Conservation (phyloP, 352 stramenopile genomes). For the Pythium grandisporangium region DNA sequence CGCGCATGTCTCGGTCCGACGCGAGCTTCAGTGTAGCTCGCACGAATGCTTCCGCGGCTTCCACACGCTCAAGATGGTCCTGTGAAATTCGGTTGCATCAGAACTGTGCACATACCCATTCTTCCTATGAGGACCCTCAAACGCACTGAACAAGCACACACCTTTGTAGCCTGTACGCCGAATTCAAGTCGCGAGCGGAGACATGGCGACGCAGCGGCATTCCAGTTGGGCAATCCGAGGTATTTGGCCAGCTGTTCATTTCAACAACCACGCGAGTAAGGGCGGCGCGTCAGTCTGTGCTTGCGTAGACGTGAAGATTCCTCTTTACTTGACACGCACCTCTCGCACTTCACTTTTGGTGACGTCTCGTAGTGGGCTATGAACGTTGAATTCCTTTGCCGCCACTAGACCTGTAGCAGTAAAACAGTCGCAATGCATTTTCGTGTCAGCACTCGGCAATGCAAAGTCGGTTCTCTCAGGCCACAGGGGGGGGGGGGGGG, state of each 20-base stretch:
- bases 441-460: too few species aligned
- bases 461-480: too few species aligned
- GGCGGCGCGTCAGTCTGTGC: too few species aligned
- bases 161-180: conserved; percentile 87
- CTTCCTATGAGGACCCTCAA: neutral
- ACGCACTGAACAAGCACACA: too few species aligned
- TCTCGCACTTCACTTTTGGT: conserved; percentile 87
- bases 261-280: too few species aligned
- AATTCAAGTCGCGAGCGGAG: conserved; percentile 92
- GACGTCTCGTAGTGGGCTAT: conserved; percentile 85
- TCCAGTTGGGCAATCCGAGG: conserved; percentile 93
- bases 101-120: neutral
- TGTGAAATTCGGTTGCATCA: conserved; percentile 9
- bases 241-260: conserved; percentile 82
- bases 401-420: conserved; percentile 79
- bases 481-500: too few species aligned
- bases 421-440: neutral
- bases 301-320: too few species aligned
- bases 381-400: conserved; percentile 89
- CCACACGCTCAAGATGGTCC: conserved; percentile 62
- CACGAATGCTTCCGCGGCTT: conserved; percentile 58
- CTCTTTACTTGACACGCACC: too few species aligned
- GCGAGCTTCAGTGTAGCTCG: conserved; percentile 29
- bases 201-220: conserved; percentile 93
- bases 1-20: conserved; percentile 51